Evolutionary conservation across 306 rosid genomes (phyloP), one percentile per base, ranked within the genome.

Genomic region (Rosa rugosa): DNA sequence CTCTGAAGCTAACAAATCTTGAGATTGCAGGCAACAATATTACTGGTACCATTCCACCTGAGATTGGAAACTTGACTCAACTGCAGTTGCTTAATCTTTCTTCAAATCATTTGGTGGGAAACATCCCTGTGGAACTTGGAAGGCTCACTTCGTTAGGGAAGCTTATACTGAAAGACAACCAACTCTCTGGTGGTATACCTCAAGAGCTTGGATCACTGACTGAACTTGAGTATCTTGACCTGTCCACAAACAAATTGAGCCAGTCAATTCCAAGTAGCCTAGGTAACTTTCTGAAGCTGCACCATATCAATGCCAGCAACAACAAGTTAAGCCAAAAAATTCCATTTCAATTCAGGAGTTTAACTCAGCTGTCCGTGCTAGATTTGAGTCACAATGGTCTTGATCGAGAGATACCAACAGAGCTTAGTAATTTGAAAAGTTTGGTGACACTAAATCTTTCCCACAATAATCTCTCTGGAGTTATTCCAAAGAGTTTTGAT

Each of bases 21-120:
- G 78, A 77, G 71, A 81, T 88, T 51, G 81, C 85, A 40, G 73
- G 83, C 45, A 88, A 88, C 76, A 71, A 75, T 8, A 51, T 88
- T 44, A 34, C 78, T 4, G 88, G 86, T 14, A 77, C 76, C 73
- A 79, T 88, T 57, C 87, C 82, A 14, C 77, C 72, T 0, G 83
- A 83, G 54, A 67, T 78, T 56, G 77, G 80, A 78, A 83, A 78
- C 42, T 73, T 78, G 34, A 53, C 80, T 44, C 50, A 78, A 36
- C 73, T 78, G 6, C 25, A 6, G 7, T 36, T 36, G 18, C 84
- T 81, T 62, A 49, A 70, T 50, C 69, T 76, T 38, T 76, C 84
- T 47, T 81, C 80, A 11, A 83, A 83, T 69, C 25, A 13, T 62
- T 16, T 83, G 38, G 78, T 18, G 3, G 86, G 86, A 18, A 47